Evolutionary conservation across 345 rosid species (phyloP).

Genomic region (Linum lewisii): DNA sequence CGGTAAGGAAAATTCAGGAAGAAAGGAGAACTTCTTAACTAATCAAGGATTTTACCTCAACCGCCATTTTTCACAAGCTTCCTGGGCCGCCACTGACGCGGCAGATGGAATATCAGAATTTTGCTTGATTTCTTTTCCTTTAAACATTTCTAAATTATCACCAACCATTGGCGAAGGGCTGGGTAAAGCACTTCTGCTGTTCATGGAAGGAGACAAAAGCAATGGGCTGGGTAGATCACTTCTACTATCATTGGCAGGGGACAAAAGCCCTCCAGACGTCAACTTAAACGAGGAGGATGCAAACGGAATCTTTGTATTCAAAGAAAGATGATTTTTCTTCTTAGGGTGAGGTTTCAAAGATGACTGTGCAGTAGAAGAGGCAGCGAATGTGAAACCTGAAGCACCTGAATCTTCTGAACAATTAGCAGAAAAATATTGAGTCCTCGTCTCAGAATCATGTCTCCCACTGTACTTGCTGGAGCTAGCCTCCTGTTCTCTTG

Average conservation of each 20-base stretch:
- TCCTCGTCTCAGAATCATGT: constrained; percentile 34
- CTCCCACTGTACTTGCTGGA: constrained; percentile 37
- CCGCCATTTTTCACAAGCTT: constrained; percentile 97
- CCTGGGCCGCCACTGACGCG: constrained; percentile 48
- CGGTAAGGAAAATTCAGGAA: neutral
- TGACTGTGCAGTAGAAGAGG: constrained; percentile 48
- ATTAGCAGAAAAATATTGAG: constrained; percentile 22
- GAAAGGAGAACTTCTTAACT: constrained; percentile 1
- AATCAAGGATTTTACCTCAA: constrained; percentile 45
- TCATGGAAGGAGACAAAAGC: constrained; percentile 26
- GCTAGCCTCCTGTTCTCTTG: constrained; percentile 58
- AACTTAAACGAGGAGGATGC: constrained; percentile 37
- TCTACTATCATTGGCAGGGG: constrained; percentile 31
- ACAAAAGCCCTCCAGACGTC: constrained; percentile 30
- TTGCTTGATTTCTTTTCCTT: constrained; percentile 32
- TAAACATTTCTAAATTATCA: constrained; percentile 28
- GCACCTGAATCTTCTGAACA: constrained; percentile 29
- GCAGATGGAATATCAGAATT: constrained; percentile 32
- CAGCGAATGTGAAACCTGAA: constrained; percentile 66
- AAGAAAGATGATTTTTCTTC: constrained; percentile 41
- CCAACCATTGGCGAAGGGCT: constrained; percentile 25
- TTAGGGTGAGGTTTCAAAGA: constrained; percentile 31
- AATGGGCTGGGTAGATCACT: constrained; percentile 26
- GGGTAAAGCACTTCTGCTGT: constrained; percentile 29
- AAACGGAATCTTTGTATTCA: constrained; percentile 28